A percentile compares a stretch with the other conserved stretches of the same genome.
Evolutionary conservation across 2,329 filamentous ascomycete species (phyloP).

Genomic region (Chaetomium globosum): DNA sequence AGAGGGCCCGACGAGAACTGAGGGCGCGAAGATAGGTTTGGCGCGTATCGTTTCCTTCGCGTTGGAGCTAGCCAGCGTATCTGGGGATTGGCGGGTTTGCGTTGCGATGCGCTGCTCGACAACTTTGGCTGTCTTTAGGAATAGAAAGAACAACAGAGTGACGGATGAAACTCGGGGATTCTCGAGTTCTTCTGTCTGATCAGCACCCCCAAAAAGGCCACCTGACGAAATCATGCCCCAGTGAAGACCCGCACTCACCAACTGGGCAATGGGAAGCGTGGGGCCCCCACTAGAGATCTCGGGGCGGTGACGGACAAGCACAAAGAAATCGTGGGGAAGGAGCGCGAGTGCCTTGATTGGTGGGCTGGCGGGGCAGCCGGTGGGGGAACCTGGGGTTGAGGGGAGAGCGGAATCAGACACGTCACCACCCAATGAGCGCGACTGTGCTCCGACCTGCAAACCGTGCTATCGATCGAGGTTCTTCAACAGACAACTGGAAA

Average conservation of each 20-base stretch:
- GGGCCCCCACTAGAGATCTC: slow-evolving; percentile 18
- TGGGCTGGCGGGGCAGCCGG: neutral
- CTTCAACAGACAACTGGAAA: neutral
- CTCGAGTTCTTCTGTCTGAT: neutral
- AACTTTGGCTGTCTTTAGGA: neutral
- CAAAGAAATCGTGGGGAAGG: slow-evolving; percentile 27
- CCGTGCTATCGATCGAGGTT: neutral
- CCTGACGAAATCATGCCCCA: slow-evolving; percentile 20
- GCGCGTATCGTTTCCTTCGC: neutral
- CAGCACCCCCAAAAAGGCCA: slow-evolving; percentile 16
- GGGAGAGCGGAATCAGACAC: neutral
- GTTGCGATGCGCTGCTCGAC: neutral
- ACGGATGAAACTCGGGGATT: neutral
- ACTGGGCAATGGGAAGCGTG: slow-evolving; percentile 12
- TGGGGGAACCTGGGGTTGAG: slow-evolving; percentile 13
- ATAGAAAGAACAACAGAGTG: neutral
- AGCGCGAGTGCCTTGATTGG: neutral
- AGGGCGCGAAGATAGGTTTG: no score
- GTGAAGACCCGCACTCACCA: slow-evolving; percentile 5
- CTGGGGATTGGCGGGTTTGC: neutral
- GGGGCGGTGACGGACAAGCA: slow-evolving; percentile 14
- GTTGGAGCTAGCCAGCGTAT: neutral
- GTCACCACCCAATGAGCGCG: neutral
- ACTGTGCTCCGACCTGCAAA: no score
- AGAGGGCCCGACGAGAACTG: neutral